phyloP scores from a whole-genome alignment of 2,329 filamentous ascomycete genomes.

The Bisporella sp. region DNA sequence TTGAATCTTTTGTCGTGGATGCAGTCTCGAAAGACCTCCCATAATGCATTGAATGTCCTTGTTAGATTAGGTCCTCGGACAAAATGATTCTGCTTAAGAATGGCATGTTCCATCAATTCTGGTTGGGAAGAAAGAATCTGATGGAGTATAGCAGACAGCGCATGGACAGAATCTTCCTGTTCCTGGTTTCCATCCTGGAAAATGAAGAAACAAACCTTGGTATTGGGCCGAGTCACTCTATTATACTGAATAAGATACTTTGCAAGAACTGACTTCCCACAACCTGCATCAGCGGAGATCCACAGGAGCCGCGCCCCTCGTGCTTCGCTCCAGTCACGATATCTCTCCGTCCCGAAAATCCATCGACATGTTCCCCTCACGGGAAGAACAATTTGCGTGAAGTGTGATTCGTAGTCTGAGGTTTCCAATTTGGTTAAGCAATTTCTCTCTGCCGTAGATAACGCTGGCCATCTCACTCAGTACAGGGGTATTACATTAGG shows the following conservation, averaged over 20 bases:
- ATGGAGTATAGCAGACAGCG: background rate
- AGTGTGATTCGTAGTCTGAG: background rate
- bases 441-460: too few species aligned
- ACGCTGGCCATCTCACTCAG: too few species aligned
- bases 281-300: conserved; percentile 32
- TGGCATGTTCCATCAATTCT: conserved; percentile 19
- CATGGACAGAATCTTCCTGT: background rate
- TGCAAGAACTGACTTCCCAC: conserved; percentile 32
- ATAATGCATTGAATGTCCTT: conserved; percentile 21
- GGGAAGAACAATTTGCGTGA: background rate
- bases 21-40: conserved; percentile 28
- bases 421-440: too few species aligned
- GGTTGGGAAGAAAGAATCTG: background rate
- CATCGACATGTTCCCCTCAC: conserved; percentile 18
- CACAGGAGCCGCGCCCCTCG: conserved; percentile 24
- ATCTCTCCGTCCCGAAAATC: conserved; percentile 27
- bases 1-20: conserved; percentile 22
- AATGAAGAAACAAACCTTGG: conserved; percentile 1
- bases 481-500: too few species aligned
- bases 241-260: conserved; percentile 26
- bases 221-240: background rate
- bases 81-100: conserved; percentile 14
- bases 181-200: conserved; percentile 6
- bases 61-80: conserved; percentile 17
- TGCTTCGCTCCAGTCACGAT: conserved; percentile 22